Base-by-base conservation (phyloP, 2,329 filamentous ascomycete genomes). In the Ophiocordyceps camponoti-leonardi region DNA sequence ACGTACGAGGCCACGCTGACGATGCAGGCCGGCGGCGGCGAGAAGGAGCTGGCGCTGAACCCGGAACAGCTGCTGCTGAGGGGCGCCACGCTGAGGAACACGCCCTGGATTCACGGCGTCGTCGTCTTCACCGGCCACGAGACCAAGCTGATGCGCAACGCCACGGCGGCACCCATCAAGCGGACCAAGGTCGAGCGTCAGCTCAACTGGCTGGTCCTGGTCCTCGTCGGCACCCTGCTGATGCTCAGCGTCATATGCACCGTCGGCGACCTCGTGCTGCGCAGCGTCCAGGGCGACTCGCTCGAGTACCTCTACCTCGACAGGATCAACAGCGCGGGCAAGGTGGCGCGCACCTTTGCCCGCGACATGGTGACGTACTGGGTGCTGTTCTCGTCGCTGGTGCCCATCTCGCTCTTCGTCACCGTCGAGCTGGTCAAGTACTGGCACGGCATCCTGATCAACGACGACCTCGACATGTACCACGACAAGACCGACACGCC, bases 371-470 rank as follows among this genome's bases (percentile, higher is more conserved):
- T 95, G 57, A 98, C 93, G 2, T 96, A 96, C 62, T 98, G 92
- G 90, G 90, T 98, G 30, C 66, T 98, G 33, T 98, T 95, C 64
- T 96, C 90, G 3, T 90, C 94, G 45, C 67, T 98, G 55, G 92
- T 98, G 42, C 92, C 92, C 31, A 95, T 98, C 56, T 96, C 90
- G 28, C 80, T 98, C 4, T 98, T 98, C 61, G 92, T 98, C 50
- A 98, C 92, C 0, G 80, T 98, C 45, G 92, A 98, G 65, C 75
- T 98, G 52, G 90, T 98, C 67, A 98, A 98, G 64, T 95, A 96
- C 60, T 94, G 83, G 71, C 88, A 94, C 53, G 92, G 86, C n/a
- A 92, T 92, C 55, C 76, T 98, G 50, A 98, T 98, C 63, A 94
- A 94, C 59, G 90, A 88, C 47, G 93, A 98, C 60, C 73, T 98